Base-by-base conservation (phyloP, 441 rosid genomes). In the Pelargonium myrrhifolium region DNA sequence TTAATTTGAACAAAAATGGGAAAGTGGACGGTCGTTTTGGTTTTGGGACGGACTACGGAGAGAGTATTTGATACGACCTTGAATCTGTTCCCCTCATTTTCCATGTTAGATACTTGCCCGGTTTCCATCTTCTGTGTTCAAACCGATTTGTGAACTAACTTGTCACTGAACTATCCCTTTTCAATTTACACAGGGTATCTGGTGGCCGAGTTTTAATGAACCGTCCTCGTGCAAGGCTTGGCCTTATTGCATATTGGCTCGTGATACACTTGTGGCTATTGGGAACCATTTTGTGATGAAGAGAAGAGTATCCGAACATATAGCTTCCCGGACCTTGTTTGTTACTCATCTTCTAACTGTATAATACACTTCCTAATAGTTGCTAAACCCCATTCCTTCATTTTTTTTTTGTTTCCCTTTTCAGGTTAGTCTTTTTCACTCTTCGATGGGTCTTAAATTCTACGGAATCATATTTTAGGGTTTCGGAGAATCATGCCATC, bases 141-240 rank as follows among this genome's bases (percentile, higher is more conserved):
- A 2, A 15, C 15, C 0, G 40, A 31, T 68, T 2, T 9, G 10
- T 49, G 70, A 3, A 21, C 3, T 31, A 18, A 66, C 63, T 20
- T 67, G 62, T 68, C 64, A 56, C 73, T 77, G 60, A 70, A 42
- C 42, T 65, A 26, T 28, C 20, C 2, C 21, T 24, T 62, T 72
- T 18, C 8, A 21, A 72, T 73, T 49, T 65, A 9, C 78, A 75
- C 85, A 93, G 98, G 92, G 93, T 89, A 17, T 82, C 93, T 14
- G 87, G 98, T 47, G 89, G 96, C 55, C 81, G 92, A 75, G 76
- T 82, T 61, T 79, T 93, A 63, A 89, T 86, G 87, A 84, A 83
- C 73, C 92, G 90, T 66, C 98, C 98, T 0, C 75, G 88, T 75
- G 92, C 92, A 56, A 89, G 98, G 74, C 83, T 90, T 26, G 87